Base-by-base conservation (phyloP, 345 rosid species). In the Populus pruinosa region DNA sequence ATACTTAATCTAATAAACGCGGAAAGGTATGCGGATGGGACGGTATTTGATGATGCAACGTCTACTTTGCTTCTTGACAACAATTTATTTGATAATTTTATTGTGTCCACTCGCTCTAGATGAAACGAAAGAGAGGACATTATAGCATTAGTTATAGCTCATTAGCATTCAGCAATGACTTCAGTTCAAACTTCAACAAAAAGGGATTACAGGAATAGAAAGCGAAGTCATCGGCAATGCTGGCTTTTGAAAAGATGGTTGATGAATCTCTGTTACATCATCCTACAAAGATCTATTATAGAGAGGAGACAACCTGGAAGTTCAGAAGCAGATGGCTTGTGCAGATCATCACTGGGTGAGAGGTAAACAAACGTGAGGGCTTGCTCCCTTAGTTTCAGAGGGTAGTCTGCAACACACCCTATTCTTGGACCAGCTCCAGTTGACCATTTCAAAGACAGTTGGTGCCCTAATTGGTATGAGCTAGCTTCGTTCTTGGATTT, bases 351-450 rank as follows among this genome's bases (percentile, higher is more conserved):
- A 20, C 59, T 53, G 23, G 98, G 94, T 17, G 99, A 95, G 38
- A 92, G 87, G 79, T 82, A 81, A 64, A 95, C 97, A 25, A 89
- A 87, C 87, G 92, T 94, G 73, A 93, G 75, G 53, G 99, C 98
- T 81, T 93, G 97, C n/a, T 80, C 69, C 77, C 99, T 86, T 47
- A 95, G 83, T 78, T 92, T 87, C 9, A 83, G 73, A 0, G 99
- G 98, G 78, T 93, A 95, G 83, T 95, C 99, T 1, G 97, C 98
- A 63, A 91, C 90, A 74, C 99, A 95, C n/a, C 93, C 98, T 13
- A 89, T 89, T 75, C 94, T 88, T 27, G 97, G 98, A 56, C 97
- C 94, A 17, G 89, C 94, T 56, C 97, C 94, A 0, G 94, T 90
- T n/a, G 97, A 85, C 98, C 98, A 94, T 81, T 89, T 91, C 67